Evolutionary conservation across 2,329 filamentous ascomycete genomes (phyloP).

Genomic region (Fusarium sp.): DNA sequence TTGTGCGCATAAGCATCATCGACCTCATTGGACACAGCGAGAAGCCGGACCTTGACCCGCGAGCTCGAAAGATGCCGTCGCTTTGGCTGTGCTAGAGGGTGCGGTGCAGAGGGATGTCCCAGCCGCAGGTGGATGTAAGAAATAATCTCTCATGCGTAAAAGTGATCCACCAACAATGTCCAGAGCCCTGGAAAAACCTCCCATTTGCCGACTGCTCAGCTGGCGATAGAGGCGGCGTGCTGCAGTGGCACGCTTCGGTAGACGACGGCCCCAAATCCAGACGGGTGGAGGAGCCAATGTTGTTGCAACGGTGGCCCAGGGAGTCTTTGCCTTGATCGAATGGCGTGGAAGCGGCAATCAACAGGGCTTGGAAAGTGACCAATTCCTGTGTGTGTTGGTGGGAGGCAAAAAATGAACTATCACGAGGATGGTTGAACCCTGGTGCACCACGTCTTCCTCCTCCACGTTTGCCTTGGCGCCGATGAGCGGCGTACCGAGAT

Average conservation of each 20-base stretch:
- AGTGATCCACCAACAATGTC: conserved; percentile 40
- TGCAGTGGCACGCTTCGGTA: conserved; percentile 41
- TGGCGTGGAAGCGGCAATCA: conserved; percentile 7
- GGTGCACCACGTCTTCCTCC: conserved; percentile 12
- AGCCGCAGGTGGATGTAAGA: conserved; percentile 39
- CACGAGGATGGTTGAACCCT: conserved; percentile 30
- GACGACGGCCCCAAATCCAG: conserved; percentile 31
- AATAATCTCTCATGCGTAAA: conserved; percentile 47
- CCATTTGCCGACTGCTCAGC: conserved; percentile 42
- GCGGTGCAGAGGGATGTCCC: conserved; percentile 7
- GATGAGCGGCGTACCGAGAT: conserved; percentile 33
- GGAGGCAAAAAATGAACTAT: conserved; percentile 23
- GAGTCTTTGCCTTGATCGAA: conserved; percentile 21
- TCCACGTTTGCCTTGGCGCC: conserved; percentile 18
- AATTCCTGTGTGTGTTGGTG: background rate
- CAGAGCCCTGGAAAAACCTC: conserved; percentile 47
- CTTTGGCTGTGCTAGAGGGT: background rate
- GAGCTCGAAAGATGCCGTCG: conserved; percentile 28
- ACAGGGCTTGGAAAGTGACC: conserved; percentile 6
- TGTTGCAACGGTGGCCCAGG: conserved; percentile 30
- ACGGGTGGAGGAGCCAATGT: conserved; percentile 22
- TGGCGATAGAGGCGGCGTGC: conserved; percentile 41
- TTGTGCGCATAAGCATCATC: background rate
- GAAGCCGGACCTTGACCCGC: conserved; percentile 13
- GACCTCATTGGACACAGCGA: conserved; percentile 22